Evolutionary conservation across 192 early-diverging fungal species (phyloP).

Genomic region (Coemansia sp.): DNA sequence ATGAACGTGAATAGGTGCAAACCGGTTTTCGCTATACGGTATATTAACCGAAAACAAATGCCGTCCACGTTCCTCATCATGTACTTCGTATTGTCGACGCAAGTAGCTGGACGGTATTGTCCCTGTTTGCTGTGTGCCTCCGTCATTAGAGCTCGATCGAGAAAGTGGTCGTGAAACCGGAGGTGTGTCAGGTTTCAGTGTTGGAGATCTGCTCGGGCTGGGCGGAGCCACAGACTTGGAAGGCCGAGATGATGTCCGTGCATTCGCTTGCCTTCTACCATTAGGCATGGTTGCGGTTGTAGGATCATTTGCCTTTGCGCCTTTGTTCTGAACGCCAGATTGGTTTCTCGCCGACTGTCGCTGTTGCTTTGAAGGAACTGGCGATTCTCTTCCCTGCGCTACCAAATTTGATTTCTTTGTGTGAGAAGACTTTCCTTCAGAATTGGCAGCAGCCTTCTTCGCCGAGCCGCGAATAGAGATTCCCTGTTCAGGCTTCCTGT

Average conservation of each 20-base stretch:
- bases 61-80: slow-evolving; percentile 49
- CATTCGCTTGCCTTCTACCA: background rate
- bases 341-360: background rate
- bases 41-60: slow-evolving; percentile 49
- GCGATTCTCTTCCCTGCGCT: background rate
- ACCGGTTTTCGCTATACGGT: slow-evolving; percentile 35
- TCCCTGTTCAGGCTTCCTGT: slow-evolving; percentile 13
- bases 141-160: slow-evolving; percentile 41
- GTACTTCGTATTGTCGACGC: slow-evolving; percentile 43
- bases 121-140: slow-evolving; percentile 3
- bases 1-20: slow-evolving; percentile 49
- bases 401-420: background rate
- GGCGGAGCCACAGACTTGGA: slow-evolving; percentile 4
- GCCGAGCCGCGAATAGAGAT: slow-evolving; percentile 34
- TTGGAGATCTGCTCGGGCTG: slow-evolving; percentile 17
- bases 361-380: background rate
- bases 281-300: background rate
- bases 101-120: slow-evolving; percentile 17
- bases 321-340: slow-evolving; percentile 5
- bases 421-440: background rate
- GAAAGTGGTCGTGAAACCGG: slow-evolving; percentile 13
- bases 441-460: slow-evolving; percentile 3
- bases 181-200: slow-evolving; percentile 26
- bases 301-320: background rate
- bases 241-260: background rate